Base-by-base conservation (phyloP, 768 basidiomycete species). In the Hemileccinum rubropunctum region DNA sequence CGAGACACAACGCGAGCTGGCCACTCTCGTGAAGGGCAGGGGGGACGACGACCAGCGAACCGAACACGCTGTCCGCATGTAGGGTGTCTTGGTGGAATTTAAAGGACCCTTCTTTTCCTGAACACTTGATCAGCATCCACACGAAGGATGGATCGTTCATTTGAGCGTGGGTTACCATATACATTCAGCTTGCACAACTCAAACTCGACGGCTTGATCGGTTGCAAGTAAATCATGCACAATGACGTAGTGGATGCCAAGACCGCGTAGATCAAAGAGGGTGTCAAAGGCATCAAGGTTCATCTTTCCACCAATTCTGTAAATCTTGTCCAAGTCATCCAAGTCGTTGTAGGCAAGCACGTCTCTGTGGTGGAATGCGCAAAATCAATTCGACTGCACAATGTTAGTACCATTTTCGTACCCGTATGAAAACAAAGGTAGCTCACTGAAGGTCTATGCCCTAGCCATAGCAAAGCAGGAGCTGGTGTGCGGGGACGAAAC, bases 61-160 rank as follows among this genome's bases (percentile, higher is more conserved):
- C 79, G 44, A 82, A 74, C 73, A 80, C 79, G 20, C 56, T 58
- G 7, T 67, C 64, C 8, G 66, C 57, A 8, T 73, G 71, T 6
- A 75, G 75, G 0, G 79, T 77, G 50, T 80, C 80, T 36, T 73
- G 67, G 53, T 79, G 79, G 1, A 73, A 35, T 54, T 77, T 78
- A 69, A 80, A 81, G 57, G 77, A 79, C 0, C 71, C 71, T 10
- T 66, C 77, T 30, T 20, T 50, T 10, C 41, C 45, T 51, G 30
- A 17, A 28, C 9, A 13, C 7, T 38, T 2, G 6, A 20, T 49
- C 14, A 40, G 20, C 32, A 17, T 41, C 20, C 13, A 23, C 18
- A 30, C 17, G 33, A 4, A 13, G 20, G 14, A 20, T 15, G 10
- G 15, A 15, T 6, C 12, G 12, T n/a, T 9, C 3, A 14, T 17